Conservation (phyloP, 768 basidiomycete species). For the Hygrophoropsis aurantiaca region DNA sequence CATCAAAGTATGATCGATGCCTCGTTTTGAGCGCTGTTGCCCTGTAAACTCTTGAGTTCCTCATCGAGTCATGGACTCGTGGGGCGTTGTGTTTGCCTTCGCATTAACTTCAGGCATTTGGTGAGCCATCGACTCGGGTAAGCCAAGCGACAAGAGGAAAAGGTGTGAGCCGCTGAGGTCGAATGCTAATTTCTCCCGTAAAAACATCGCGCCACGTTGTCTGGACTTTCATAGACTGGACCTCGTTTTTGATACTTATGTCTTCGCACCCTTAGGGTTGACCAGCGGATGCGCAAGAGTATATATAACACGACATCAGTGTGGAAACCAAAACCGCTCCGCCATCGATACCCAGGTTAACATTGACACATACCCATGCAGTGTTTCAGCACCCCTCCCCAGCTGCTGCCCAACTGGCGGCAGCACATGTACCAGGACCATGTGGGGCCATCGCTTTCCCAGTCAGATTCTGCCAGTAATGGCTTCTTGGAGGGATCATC, state of each 20-base stretch:
- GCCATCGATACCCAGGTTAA: conserved; percentile 1
- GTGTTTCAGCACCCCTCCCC: conserved; percentile 5
- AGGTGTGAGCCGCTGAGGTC: conserved; percentile 18
- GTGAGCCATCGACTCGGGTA: neutral
- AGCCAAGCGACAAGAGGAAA: conserved; percentile 5
- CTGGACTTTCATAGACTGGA: conserved; percentile 16
- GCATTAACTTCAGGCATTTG: conserved; percentile 11
- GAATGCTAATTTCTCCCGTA: conserved; percentile 25
- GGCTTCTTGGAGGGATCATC: conserved; percentile 33
- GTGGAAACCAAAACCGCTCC: conserved; percentile 5
- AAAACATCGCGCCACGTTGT: conserved; percentile 3
- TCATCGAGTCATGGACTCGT: too few species aligned
- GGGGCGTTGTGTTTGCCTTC: too few species aligned
- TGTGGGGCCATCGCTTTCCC: conserved; percentile 13
- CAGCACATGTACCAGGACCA: conserved; percentile 16
- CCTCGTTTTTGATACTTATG: conserved; percentile 17
- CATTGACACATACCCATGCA: conserved; percentile 10
- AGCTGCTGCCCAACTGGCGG: conserved; percentile 11
- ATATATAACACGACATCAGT: conserved; percentile 18
- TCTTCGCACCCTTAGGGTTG: conserved; percentile 14
- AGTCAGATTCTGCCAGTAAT: conserved; percentile 20
- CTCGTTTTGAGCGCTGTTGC: conserved; percentile 1
- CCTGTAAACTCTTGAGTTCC: too few species aligned
- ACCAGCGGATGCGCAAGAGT: conserved; percentile 5
- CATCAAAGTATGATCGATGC: conserved; percentile 27